Evolutionary conservation across 192 early-diverging fungal species (phyloP), one percentile per base, ranked within the genome.

Genomic region (Entomortierella beljakovae): DNA sequence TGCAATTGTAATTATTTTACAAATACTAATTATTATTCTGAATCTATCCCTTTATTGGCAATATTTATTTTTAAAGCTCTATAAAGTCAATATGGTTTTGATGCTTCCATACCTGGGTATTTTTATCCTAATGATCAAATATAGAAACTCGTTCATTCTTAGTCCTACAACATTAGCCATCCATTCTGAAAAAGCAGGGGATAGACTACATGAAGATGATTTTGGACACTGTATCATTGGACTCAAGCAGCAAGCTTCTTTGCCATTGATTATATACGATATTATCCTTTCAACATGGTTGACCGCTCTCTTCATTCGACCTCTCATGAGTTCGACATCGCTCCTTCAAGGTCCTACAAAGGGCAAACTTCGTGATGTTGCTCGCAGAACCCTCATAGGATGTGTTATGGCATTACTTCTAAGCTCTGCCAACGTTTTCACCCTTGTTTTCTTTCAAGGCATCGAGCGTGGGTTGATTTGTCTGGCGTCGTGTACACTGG

Each of bases 401-500:
- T 80, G 81, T 1, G 33, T 85, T 31, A 70, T 82, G 26, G 68
- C 76, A 25, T 57, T 85, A 34, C 25, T 82, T 35, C 69, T 82
- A 10, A 80, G 75, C 20, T 72, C 80, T 26, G 81, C 54, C 48
- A 85, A 85, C 68, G 60, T 85, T 8, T 55, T 72, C 18, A 67
- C 70, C 9, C 54, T 85, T 10, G 71, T 71, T 13, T n/a, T 66
- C 38, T 73, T 81, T n/a, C 32, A 80, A 35, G 84, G 84, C 6
- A 31, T 63, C 10, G 81, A 85, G 56, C 71, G 77, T 49, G 84
- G 84, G 9, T 33, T 83, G 28, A 51, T 85, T 25, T 85, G 84
- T 54, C 55, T 85, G 57, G 69, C 79, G 6, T 74, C 66, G 16
- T 85, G 84, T 58, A 75, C 75, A 16, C 46, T 72, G 20, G 84